Evolutionary conservation across 768 basidiomycete species (phyloP).

Genomic region (Leccinellum rugosiceps): DNA sequence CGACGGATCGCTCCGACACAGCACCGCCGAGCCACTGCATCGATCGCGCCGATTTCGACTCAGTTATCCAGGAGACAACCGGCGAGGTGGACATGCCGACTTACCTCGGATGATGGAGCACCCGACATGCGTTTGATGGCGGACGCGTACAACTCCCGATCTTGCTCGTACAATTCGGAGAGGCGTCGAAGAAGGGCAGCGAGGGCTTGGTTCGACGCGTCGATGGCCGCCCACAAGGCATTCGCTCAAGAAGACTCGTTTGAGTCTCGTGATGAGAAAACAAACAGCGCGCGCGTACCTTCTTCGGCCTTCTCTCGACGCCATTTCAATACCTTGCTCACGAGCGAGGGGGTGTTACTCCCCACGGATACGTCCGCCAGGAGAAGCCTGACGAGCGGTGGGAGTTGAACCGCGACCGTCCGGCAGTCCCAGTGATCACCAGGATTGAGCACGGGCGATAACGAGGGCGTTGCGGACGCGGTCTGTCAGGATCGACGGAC

Average conservation of each 20-base stretch:
- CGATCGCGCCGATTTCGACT: not conserved
- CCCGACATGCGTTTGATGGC: slow-evolving; percentile 62
- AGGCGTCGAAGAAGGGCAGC: slow-evolving; percentile 51
- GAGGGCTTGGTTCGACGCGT: slow-evolving; percentile 58
- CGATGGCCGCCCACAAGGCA: slow-evolving; percentile 61
- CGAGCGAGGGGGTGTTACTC: slow-evolving; percentile 92
- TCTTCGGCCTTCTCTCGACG: slow-evolving; percentile 57
- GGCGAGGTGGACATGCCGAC: slow-evolving; percentile 27
- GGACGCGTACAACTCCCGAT: slow-evolving; percentile 50
- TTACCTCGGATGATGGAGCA: slow-evolving; percentile 49
- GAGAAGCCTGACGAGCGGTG: slow-evolving; percentile 78
- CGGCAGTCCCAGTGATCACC: slow-evolving; percentile 62
- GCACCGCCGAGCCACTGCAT: slow-evolving; percentile 44
- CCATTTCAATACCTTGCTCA: slow-evolving; percentile 90
- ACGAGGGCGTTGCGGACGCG: slow-evolving; percentile 18
- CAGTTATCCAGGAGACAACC: not conserved
- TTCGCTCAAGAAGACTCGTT: slow-evolving; percentile 41
- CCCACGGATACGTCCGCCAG: slow-evolving; percentile 96
- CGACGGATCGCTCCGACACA: slow-evolving; percentile 31
- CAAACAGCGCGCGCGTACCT: slow-evolving; percentile 36
- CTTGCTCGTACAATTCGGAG: slow-evolving; percentile 44
- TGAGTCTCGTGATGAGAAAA: not conserved
- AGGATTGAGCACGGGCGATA: slow-evolving; percentile 61
- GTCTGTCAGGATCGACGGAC: slow-evolving; percentile 9
- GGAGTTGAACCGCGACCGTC: slow-evolving; percentile 72